Base-by-base conservation (phyloP, 225 moss, liverwort and hornwort genomes). In the Pleurozium schreberi region DNA sequence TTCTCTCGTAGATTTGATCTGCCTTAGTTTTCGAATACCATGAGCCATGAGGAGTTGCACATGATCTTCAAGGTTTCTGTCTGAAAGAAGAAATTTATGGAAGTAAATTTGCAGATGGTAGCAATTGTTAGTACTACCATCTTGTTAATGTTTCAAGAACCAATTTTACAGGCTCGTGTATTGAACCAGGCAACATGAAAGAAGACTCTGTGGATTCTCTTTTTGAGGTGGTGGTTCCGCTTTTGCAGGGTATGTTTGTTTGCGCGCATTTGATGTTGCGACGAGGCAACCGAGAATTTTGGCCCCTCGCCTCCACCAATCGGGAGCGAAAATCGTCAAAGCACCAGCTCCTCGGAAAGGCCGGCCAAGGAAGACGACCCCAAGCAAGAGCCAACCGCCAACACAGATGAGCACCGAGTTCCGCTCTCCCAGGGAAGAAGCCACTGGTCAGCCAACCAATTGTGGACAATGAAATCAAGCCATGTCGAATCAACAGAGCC, bases 211-310 rank as follows among this genome's bases (percentile, higher is more conserved):
- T 75, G 55, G 38, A 38, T 55, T 16, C 77, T 55, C 14, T 36
- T 50, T 2, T 38, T 50, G 83, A 50, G 66, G 0, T 38, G 27
- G 6, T 62, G 21, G 45, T 38, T 38, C 11, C 60, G 4, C 8
- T 66, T 73, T 80, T 33, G 87, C 90, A 94, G 94, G 94, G 42
- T 93, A 94, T 88, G 94, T 94, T 62, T 94, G 94, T 82, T 80
- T 94, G 49, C 90, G 94, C 7, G 94, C 94, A 66, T 94, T 94
- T 77, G 94, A 94, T 87, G 19, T 88, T 36, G 73, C 53, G 64
- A 90, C 91, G 61, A 87, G 94, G 67, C 86, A 94, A 84, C 94
- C 94, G 31, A 94, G 90, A 86, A 76, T 92, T 45, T 88, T 94
- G 55, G 91, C 94, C 79, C 84, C 91, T 68, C 89, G 94, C 60